Percentiles rank a stretch among this genome's conserved stretches.
phyloP scores from a whole-genome alignment of 2,329 filamentous ascomycete species.

The Ustilaginoidea virens region DNA sequence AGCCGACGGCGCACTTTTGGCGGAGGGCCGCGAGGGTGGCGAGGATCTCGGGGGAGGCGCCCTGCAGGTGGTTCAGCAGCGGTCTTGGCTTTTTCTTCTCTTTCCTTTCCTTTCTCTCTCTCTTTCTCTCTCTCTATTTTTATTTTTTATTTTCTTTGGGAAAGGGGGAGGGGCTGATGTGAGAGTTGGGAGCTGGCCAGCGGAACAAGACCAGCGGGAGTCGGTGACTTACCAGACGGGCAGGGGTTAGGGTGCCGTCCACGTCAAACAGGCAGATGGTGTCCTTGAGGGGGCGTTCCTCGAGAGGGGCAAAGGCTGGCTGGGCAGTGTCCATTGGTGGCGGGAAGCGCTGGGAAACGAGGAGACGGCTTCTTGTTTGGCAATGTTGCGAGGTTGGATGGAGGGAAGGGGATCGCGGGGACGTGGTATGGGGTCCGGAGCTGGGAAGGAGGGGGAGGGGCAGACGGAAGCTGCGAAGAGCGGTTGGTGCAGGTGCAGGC shows the following conservation, averaged over 20 bases:
- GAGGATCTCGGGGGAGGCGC: slow-evolving; percentile 68
- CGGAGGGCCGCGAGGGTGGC: slow-evolving; percentile 64
- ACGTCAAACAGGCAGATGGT: slow-evolving; percentile 95
- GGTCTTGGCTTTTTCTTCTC: background rate
- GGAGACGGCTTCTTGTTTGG: too few relatives aligned
- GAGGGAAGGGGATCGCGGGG: slow-evolving; percentile 1
- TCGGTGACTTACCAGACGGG: slow-evolving; percentile 62
- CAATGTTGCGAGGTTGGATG: too few relatives aligned
- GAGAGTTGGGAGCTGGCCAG: too few relatives aligned
- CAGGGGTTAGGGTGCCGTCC: slow-evolving; percentile 76
- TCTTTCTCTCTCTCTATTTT: too few relatives aligned
- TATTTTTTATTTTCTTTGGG: background rate
- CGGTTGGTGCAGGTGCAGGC: too few relatives aligned
- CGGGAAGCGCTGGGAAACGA: too few relatives aligned
- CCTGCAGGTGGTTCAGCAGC: too few relatives aligned
- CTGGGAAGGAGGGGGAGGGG: background rate
- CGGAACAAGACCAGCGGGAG: too few relatives aligned
- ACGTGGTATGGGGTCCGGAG: background rate
- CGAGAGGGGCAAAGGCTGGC: slow-evolving; percentile 52
- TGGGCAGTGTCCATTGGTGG: slow-evolving; percentile 24
- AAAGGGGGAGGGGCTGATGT: too few relatives aligned
- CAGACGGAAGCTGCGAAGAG: background rate
- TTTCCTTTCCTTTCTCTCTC: background rate
- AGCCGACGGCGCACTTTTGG: slow-evolving; percentile 78
- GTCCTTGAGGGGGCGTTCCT: slow-evolving; percentile 75